Percentiles rank a stretch among this genome's conserved stretches.
These are phyloP conservation scores for Candida coquimbonensis DNA, from an alignment of 805 yeast species.

Conservation along the genomic window DNA sequence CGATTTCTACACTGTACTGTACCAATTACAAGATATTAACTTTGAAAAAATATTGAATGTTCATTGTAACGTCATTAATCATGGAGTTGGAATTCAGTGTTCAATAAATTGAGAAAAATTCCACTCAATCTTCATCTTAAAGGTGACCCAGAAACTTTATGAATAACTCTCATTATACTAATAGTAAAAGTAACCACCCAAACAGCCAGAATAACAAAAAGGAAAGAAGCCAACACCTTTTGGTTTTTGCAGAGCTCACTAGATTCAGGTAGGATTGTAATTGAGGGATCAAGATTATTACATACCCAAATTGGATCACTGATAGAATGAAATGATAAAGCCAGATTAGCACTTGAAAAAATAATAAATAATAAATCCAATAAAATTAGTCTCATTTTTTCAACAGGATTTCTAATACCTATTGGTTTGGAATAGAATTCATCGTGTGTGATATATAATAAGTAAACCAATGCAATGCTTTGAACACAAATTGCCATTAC, in stretches of 20 bases:
- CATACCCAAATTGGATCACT: constrained; percentile 84
- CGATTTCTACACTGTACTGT: too few species aligned
- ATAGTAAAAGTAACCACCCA: constrained; percentile 87
- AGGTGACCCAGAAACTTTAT: constrained; percentile 36
- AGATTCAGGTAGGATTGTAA: constrained; percentile 26
- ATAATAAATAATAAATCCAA: constrained; percentile 83
- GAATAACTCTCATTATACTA: constrained; percentile 77
- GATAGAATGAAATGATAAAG: constrained; percentile 78
- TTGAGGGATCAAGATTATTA: constrained; percentile 10
- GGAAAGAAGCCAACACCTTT: constrained; percentile 67
- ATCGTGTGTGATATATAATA: constrained; percentile 78
- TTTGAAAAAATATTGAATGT: neutral
- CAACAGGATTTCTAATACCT: constrained; percentile 80
- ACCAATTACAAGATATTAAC: too few species aligned
- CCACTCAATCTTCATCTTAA: neutral
- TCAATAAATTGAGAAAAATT: too few species aligned
- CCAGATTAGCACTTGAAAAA: constrained; percentile 79
- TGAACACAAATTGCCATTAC: constrained; percentile 89
- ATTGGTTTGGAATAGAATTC: constrained; percentile 90
- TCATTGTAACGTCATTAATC: neutral
- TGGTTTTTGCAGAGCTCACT: constrained; percentile 69
- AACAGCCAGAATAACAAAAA: constrained; percentile 64
- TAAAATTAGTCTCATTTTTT: constrained; percentile 74
- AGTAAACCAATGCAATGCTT: constrained; percentile 67
- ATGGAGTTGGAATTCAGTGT: too few species aligned